A percentile compares a stretch with the other conserved stretches of the same genome.
phyloP scores from a whole-genome alignment of 306 rosid species.

The Acacia melanoxylon region DNA sequence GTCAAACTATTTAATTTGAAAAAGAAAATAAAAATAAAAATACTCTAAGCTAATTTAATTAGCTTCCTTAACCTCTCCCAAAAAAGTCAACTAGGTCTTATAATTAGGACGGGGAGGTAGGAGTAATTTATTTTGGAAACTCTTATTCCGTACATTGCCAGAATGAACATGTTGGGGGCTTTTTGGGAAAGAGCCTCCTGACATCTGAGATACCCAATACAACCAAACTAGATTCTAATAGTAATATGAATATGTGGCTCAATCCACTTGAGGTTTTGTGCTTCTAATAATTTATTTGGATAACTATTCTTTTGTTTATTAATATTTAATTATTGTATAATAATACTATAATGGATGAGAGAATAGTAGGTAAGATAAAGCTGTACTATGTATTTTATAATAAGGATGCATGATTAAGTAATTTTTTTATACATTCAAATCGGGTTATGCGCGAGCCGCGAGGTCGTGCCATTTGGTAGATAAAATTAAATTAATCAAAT shows the following conservation, averaged over 20 bases:
- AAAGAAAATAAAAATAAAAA: too few species aligned
- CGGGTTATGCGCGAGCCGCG: background rate
- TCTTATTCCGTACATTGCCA: background rate
- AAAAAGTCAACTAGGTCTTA: too few species aligned
- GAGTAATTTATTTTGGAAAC: background rate
- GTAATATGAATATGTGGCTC: background rate
- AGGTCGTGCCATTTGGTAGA: slow-evolving; percentile 1
- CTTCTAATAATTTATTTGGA: background rate
- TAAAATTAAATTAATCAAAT: background rate
- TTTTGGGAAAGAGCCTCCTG: background rate
- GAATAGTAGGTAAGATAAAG: slow-evolving; percentile 21
- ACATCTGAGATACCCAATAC: background rate
- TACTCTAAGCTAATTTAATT: too few species aligned
- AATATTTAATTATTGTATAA: background rate
- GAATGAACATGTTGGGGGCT: too few species aligned
- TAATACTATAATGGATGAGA: background rate
- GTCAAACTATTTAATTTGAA: too few species aligned
- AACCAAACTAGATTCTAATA: background rate
- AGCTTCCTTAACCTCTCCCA: too few species aligned
- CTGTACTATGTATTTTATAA: background rate
- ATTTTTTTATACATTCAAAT: background rate
- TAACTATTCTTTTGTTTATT: background rate
- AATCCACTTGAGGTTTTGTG: background rate
- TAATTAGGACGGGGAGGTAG: too few species aligned
- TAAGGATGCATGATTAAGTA: slow-evolving; percentile 42